These are phyloP conservation scores for Pythium dissimile DNA, from an alignment of 352 stramenopile genomes.

Conservation along the genomic window DNA sequence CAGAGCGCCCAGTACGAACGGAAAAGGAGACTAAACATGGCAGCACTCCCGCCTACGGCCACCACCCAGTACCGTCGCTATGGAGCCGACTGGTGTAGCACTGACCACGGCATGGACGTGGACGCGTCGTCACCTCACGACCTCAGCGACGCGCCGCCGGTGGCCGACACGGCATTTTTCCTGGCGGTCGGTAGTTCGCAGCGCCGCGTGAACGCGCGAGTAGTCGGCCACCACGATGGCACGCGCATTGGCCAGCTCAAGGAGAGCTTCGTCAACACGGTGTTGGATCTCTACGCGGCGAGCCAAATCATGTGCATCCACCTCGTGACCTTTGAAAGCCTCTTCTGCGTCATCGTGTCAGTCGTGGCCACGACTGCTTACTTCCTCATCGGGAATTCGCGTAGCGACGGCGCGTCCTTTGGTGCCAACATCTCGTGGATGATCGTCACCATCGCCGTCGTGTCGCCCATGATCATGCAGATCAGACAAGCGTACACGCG, in stretches of 20 bases:
- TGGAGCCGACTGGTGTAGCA: slow-evolving; percentile 2
- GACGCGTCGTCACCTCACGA: background rate
- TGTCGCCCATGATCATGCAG: slow-evolving; percentile 88
- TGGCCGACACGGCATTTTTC: slow-evolving; percentile 26
- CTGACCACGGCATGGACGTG: background rate
- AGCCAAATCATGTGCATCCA: slow-evolving; percentile 73
- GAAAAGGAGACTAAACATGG: too few relatives aligned
- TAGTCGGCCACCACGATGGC: slow-evolving; percentile 18
- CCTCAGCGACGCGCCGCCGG: background rate
- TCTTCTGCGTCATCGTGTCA: slow-evolving; percentile 67
- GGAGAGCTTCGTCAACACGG: slow-evolving; percentile 51
- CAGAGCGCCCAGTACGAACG: background rate
- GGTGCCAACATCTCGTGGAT: slow-evolving; percentile 77
- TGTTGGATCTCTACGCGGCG: slow-evolving; percentile 76
- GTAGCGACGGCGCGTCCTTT: slow-evolving; percentile 37
- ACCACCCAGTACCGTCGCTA: slow-evolving; percentile 16
- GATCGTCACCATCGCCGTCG: slow-evolving; percentile 56
- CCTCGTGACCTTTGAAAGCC: slow-evolving; percentile 72
- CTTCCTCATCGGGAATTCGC: slow-evolving; percentile 45
- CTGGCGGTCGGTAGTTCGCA: slow-evolving; percentile 18
- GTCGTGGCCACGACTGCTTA: slow-evolving; percentile 59
- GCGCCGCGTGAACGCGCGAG: slow-evolving; percentile 19
- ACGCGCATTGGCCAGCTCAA: slow-evolving; percentile 27
- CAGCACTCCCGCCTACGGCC: background rate
- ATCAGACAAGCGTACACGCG: slow-evolving; percentile 78